Evolutionary conservation across 225 moss, liverwort and hornwort genomes (phyloP).

Genomic region (Marchantia paleacea): DNA sequence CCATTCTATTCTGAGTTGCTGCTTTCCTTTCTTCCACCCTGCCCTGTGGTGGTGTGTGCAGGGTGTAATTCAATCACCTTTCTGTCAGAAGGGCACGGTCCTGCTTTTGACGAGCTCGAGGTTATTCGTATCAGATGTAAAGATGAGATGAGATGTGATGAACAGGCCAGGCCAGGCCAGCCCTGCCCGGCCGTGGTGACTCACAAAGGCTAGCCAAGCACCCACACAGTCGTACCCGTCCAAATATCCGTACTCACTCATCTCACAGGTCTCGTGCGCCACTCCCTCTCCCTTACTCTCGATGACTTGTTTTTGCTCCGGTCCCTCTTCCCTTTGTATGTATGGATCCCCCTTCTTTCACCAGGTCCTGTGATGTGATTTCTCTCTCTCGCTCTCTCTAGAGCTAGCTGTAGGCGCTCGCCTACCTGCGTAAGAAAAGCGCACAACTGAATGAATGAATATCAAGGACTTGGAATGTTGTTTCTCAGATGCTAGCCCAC

Average conservation of each 20-base stretch:
- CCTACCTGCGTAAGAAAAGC: not conserved
- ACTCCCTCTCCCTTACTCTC: not conserved
- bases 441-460: not conserved
- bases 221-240: not conserved
- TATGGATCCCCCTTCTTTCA: not conserved
- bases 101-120: not conserved
- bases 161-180: not conserved
- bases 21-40: not conserved
- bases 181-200: not conserved
- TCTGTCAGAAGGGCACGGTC: conserved; percentile 3
- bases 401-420: not conserved
- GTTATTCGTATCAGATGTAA: not conserved
- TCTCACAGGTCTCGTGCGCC: not conserved
- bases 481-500: not conserved
- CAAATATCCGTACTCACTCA: conserved; percentile 2
- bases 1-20: too few relatives aligned
- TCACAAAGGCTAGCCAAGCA: not conserved
- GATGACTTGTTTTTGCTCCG: not conserved
- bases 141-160: not conserved
- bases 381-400: not conserved
- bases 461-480: not conserved
- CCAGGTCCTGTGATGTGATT: not conserved
- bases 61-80: conserved; percentile 7
- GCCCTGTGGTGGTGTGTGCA: not conserved
- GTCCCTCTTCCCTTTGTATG: not conserved